Evolutionary conservation across 345 rosid species (phyloP), one percentile per base, ranked within the genome.

Genomic region (Reutealis trisperma): DNA sequence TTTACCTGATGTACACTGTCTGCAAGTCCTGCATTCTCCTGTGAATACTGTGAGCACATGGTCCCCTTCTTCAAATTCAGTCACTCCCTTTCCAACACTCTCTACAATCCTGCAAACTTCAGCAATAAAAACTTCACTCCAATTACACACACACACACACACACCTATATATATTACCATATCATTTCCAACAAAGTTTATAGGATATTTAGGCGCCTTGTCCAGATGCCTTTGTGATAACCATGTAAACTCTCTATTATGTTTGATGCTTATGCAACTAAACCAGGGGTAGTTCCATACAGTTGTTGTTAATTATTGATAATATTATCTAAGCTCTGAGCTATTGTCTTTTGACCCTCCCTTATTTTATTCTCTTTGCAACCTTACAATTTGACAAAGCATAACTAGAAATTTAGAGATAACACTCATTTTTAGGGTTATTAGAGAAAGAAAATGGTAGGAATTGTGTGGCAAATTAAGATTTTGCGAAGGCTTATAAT

Each of bases 21-120:
- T 80, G 81, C 98, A 93, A 7, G 80, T 83, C 77, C 66, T 85
- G 72, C 98, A 92, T 89, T 96, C 97, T 74, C 99, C 98, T 4
- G 84, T 91, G 84, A 92, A 93, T 67, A 93, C 85, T 1, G 98
- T 91, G 11, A 96, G 91, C 71, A 91, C 94, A 7, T 88, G 99
- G 82, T 96, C 96, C 24, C 99, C 99, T 75, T 89, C 85, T 74
- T 80, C 78, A 78, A 93, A 96, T 83, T 92, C 99, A 0, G 88
- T 89, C 58, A 93, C 97, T 44, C 83, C 94, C 79, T 87, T 77
- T 7, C 97, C 99, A 13, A 90, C 84, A 72, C 97, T 90, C 89
- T 96, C 96, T 34, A 96, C 96, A 72, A 91, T 86, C 86, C 99
- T 95, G 90, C 79, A 83, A 68, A 74, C 73, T 80, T 68, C 49